A percentile compares a stretch with the other conserved stretches of the same genome.
phyloP scores from a whole-genome alignment of 164 flowering plant species.

The Paratinospora sagittata region DNA sequence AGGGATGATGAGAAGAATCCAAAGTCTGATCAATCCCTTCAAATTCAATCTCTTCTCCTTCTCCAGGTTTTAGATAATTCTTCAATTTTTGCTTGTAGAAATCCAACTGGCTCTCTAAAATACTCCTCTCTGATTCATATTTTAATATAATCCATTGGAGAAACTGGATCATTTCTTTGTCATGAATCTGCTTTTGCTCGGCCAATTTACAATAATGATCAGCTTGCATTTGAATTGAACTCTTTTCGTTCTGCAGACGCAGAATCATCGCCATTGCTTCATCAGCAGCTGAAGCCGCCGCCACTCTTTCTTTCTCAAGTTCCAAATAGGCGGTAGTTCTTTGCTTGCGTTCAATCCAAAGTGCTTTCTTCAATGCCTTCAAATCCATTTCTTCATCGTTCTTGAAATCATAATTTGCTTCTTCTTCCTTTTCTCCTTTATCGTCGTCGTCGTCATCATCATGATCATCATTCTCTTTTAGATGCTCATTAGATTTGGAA shows the following conservation, averaged over 20 bases:
- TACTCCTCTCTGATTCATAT: slow-evolving; percentile 10
- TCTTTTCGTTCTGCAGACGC: slow-evolving; percentile 17
- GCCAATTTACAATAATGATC: slow-evolving; percentile 5
- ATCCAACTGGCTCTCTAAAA: slow-evolving; percentile 21
- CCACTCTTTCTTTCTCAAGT: slow-evolving; percentile 68
- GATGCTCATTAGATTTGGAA: background rate
- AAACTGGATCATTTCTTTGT: slow-evolving; percentile 19
- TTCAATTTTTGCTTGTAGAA: slow-evolving; percentile 31
- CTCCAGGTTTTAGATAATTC: slow-evolving; percentile 19
- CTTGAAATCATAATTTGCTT: slow-evolving; percentile 9
- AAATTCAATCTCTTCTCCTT: slow-evolving; percentile 20
- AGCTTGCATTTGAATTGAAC: slow-evolving; percentile 4
- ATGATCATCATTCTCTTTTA: slow-evolving; percentile 7
- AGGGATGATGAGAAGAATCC: background rate
- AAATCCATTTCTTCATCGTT: slow-evolving; percentile 40
- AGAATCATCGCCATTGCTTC: slow-evolving; percentile 19
- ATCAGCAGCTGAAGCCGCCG: slow-evolving; percentile 48
- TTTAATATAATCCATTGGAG: background rate
- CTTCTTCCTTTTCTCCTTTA: slow-evolving; percentile 13
- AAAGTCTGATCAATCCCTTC: slow-evolving; percentile 6
- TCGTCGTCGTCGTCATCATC: no score
- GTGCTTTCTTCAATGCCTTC: slow-evolving; percentile 31
- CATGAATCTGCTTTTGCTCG: slow-evolving; percentile 19
- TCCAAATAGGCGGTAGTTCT: slow-evolving; percentile 39
- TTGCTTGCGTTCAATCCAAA: slow-evolving; percentile 38